phyloP scores from a whole-genome alignment of 2,329 filamentous ascomycete species.

The Rutstroemia sp. region DNA sequence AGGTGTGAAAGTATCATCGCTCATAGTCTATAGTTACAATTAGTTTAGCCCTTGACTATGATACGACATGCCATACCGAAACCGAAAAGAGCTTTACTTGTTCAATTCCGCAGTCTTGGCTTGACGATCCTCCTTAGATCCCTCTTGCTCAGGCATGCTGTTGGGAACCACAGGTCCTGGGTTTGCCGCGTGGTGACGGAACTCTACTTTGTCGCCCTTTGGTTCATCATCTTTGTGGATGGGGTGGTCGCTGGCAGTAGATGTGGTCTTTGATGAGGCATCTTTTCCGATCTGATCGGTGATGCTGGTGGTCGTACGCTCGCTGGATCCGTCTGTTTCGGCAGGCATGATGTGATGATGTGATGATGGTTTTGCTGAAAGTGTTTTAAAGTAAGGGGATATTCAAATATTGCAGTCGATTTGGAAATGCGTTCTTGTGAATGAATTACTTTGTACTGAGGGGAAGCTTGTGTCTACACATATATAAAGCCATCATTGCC shows the following conservation, averaged over 20 bases:
- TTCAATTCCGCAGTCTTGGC: constrained; percentile 28
- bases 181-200: constrained; percentile 45
- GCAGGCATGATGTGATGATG: constrained; percentile 33
- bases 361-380: not conserved
- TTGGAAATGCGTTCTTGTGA: not conserved
- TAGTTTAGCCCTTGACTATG: not conserved
- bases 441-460: not conserved
- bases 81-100: constrained; percentile 13
- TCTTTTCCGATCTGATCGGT: constrained; percentile 33
- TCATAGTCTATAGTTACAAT: not conserved
- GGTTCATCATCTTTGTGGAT: constrained; percentile 30
- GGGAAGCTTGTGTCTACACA: not conserved
- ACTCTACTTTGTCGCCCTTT: constrained; percentile 40
- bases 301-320: constrained; percentile 25
- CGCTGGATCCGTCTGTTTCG: constrained; percentile 32
- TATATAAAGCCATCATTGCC: constrained; percentile 4
- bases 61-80: constrained; percentile 16
- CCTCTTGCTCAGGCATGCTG: constrained; percentile 48
- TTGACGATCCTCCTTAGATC: constrained; percentile 60
- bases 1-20: not conserved
- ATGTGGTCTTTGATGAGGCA: constrained; percentile 30
- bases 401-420: not conserved
- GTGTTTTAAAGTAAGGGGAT: not conserved
- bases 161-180: constrained; percentile 51
- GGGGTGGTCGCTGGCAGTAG: constrained; percentile 31